phyloP scores from a whole-genome alignment of 176 grass and related monocot species.

The Oryza brachyantha region DNA sequence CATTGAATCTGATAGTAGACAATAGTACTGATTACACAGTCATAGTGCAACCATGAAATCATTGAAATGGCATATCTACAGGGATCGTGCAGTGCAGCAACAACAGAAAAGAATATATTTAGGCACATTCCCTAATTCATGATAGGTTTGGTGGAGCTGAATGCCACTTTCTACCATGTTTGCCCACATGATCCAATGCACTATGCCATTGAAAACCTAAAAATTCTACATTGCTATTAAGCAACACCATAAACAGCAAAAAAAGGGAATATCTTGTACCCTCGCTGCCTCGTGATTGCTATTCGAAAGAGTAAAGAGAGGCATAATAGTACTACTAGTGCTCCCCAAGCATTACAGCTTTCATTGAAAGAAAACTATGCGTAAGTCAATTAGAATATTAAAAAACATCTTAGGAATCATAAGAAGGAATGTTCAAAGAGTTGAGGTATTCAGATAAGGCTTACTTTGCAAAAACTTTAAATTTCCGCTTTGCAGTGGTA shows the following conservation, averaged over 20 bases:
- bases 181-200: background rate
- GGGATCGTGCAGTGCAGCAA: background rate
- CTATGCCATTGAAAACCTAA: background rate
- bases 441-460: constrained; percentile 24
- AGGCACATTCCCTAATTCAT: background rate
- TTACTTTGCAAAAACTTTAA: constrained; percentile 91
- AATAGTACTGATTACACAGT: background rate
- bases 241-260: background rate
- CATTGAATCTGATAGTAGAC: background rate
- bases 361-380: background rate
- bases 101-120: background rate
- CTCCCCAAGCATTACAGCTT: background rate
- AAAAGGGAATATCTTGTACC: background rate
- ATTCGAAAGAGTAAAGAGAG: background rate
- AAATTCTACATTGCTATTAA: background rate
- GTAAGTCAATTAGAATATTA: background rate
- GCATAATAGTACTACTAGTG: background rate
- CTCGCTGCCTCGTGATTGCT: background rate
- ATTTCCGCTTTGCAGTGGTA: constrained; percentile 69
- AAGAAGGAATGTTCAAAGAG: constrained; percentile 1
- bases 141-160: background rate
- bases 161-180: background rate
- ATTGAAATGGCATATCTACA: background rate
- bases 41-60: background rate
- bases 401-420: constrained; percentile 9